Percentiles rank a stretch among this genome's conserved stretches.
These are phyloP conservation scores for Aspergillus neoniger DNA, from an alignment of 2,329 filamentous ascomycete genomes.

Conservation along the genomic window DNA sequence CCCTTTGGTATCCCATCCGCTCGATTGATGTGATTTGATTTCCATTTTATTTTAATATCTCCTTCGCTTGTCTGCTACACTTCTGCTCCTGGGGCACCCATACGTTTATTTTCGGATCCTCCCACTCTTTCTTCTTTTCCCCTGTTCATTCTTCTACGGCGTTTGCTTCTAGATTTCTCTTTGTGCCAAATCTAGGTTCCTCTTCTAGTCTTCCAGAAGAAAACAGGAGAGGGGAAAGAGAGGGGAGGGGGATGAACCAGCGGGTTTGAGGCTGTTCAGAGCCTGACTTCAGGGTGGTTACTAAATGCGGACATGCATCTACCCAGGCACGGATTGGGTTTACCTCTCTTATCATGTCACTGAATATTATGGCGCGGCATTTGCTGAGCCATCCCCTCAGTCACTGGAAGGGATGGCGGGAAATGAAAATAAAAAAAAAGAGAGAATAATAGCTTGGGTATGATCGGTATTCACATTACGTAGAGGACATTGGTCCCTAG, in stretches of 20 bases:
- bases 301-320: constrained; percentile 7
- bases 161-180: neutral
- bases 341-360: neutral
- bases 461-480: constrained; percentile 3
- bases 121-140: constrained; percentile 9
- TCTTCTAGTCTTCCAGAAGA: neutral
- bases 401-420: neutral
- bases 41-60: constrained; percentile 5
- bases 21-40: constrained; percentile 2
- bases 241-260: neutral
- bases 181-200: constrained; percentile 5
- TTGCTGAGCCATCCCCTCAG: neutral
- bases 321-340: constrained; percentile 4
- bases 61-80: constrained; percentile 4
- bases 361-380: neutral
- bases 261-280: neutral
- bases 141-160: constrained; percentile 13
- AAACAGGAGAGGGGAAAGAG: neutral
- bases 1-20: constrained; percentile 3
- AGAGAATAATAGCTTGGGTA: neutral
- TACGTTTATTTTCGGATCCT: constrained; percentile 11
- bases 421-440: too few species aligned
- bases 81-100: constrained; percentile 2
- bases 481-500: neutral
- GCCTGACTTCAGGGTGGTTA: constrained; percentile 2